Evolutionary conservation across 1,139 yeast genomes (phyloP), one percentile per base, ranked within the genome.

Genomic region (Scheffersomyces cryptocercus): DNA sequence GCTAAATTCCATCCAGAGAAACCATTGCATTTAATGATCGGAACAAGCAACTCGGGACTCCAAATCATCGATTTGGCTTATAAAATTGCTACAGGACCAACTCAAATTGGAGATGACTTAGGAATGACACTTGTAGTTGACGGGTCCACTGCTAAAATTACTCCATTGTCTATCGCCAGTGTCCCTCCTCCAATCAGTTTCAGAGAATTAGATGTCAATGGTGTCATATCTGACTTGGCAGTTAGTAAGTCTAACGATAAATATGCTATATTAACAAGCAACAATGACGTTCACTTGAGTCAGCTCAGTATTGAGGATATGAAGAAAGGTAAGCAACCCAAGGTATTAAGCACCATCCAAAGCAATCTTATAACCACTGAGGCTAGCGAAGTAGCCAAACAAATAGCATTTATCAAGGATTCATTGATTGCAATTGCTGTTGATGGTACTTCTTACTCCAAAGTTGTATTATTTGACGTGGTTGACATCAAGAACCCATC

Each of bases 151-250:
- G 76, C 85, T 29, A 81, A 84, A 54, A 67, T 90, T 28, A 91
- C 99, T 0, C 98, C 99, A 0, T 71, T 95, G 34, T 75, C 86
- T 0, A 64, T 85, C 31, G 97, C 97, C 1, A 89, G 85, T 61
- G 95, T 90, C 5, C 99, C 99, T 3, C 99, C 99, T 1, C 99
- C 99, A 35, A 81, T 88, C 59, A 77, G 89, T 34, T 86, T 77
- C 61, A 75, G 96, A 48, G 88, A 84, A 39, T 64, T 86, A 38
- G 77, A 76, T 12, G 66, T 84, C 9, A 54, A 44, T 1, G 71
- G 65, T 2, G 77, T 79, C 43, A 82, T 90, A 10, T 65, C 75
- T 20, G 89, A 85, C 56, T 77, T 81, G 43, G 85, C 95, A 0
- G 79, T 84, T 2, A 79, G 84, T 48, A 65, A 73, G 36, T 68